These are phyloP conservation scores for Lomentospora prolificans DNA, from an alignment of 2,329 filamentous ascomycete genomes.

Conservation along the genomic window DNA sequence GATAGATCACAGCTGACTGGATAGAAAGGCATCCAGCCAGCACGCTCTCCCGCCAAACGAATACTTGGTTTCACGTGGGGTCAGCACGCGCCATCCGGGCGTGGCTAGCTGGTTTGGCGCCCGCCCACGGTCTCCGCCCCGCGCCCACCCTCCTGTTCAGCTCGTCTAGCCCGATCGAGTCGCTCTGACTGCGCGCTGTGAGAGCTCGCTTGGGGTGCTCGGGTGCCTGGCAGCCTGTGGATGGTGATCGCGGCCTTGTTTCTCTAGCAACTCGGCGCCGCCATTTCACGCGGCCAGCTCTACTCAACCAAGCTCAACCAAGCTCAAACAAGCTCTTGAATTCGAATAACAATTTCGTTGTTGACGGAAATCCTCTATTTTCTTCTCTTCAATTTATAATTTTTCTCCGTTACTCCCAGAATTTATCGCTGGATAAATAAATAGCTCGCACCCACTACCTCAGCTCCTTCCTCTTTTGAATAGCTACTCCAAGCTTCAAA, in stretches of 20 bases:
- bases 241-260: background rate
- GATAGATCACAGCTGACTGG: background rate
- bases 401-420: background rate
- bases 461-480: background rate
- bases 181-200: background rate
- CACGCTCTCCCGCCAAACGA: too few relatives aligned
- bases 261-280: background rate
- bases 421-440: background rate
- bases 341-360: background rate
- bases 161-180: background rate
- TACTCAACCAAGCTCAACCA: background rate
- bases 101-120: background rate
- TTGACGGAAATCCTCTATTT: background rate
- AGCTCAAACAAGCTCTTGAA: background rate
- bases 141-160: background rate
- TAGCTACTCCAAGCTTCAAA: background rate
- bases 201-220: background rate
- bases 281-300: background rate
- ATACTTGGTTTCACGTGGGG: conserved; percentile 2
- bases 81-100: background rate
- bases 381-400: background rate
- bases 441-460: background rate
- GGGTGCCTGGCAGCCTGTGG: background rate
- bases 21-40: too few relatives aligned
- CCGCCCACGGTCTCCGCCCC: background rate